Conservation (phyloP, 202 grass and related monocot genomes). For the Elaeis oleifera region DNA sequence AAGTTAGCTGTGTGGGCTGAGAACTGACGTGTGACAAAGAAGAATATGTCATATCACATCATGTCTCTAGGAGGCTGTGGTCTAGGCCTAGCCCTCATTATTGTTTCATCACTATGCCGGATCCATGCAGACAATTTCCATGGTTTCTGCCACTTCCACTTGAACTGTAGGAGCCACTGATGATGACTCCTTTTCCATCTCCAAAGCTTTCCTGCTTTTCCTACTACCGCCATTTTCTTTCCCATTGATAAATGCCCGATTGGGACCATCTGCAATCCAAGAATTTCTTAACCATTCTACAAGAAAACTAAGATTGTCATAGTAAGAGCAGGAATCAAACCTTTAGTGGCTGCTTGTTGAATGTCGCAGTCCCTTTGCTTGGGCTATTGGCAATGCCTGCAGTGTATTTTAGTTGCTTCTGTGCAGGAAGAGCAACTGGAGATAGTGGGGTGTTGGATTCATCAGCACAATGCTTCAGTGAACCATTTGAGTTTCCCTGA, state of each 20-base stretch:
- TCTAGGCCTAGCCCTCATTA: constrained; percentile 79
- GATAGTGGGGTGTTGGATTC: constrained; percentile 63
- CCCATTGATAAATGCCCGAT: constrained; percentile 53
- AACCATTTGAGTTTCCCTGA: constrained; percentile 65
- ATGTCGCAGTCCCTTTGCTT: constrained; percentile 42
- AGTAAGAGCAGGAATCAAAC: constrained; percentile 22
- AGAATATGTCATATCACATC: background rate
- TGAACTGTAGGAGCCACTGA: constrained; percentile 97
- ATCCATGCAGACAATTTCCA: constrained; percentile 96
- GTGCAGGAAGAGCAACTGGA: constrained; percentile 85
- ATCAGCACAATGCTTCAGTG: constrained; percentile 62
- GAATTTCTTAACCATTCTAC: background rate
- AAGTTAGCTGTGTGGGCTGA: constrained; percentile 51
- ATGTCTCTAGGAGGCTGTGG: constrained; percentile 33
- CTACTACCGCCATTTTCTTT: constrained; percentile 62
- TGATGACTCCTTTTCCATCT: constrained; percentile 99
- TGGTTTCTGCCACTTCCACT: constrained; percentile 99
- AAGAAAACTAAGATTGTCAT: background rate
- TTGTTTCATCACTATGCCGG: constrained; percentile 72
- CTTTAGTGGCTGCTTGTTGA: constrained; percentile 76
- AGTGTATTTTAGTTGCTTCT: constrained; percentile 96
- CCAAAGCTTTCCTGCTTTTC: constrained; percentile 90
- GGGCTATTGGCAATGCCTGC: constrained; percentile 93
- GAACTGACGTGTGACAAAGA: constrained; percentile 6
- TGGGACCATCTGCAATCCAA: constrained; percentile 71